Evolutionary conservation across 192 early-diverging fungal genomes (phyloP), one percentile per base, ranked within the genome.

Genomic region (Cladochytrium replicatum): DNA sequence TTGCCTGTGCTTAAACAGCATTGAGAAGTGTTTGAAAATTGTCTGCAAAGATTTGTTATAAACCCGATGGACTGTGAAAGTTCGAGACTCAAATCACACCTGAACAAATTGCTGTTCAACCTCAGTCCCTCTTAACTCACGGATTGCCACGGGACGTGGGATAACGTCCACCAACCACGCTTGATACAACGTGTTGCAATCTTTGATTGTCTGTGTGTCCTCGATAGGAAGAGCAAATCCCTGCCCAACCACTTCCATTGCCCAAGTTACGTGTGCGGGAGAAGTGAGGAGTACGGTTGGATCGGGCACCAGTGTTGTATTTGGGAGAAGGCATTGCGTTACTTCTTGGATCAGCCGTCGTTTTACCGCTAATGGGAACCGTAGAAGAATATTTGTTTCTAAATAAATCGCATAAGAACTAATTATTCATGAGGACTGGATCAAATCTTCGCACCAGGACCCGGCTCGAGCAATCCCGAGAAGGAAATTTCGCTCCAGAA

Each of bases 161-260:
- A 57, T 57, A 2, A 74, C 72, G 27, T 86, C 82, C 50, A 84
- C 65, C 23, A 91, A 66, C 88, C 88, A 91, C 29, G 74, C 67
- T 6, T 70, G 61, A 63, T 89, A 91, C n/a, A 91, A 72, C 32
- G 61, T 71, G 7, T 81, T 68, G 3, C 72, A 74, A 47, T 79
- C 68, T 32, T 71, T 54, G 2, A 86, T 84, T 31, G 85, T 82
- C 4, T 54, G 49, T 41, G 83, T 60, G 40, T 91, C 83, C 32
- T 91, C 84, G 28, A 87, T 63, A 1, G 88, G 86, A 29, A 91
- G 63, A 23, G 67, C 58, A 42, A 91, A 85, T 6, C 86, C 88
- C 58, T 86, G 84, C 0, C 85, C 88, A n/a, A 91, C 57, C 7
- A 88, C 75, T 52, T 86, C 86, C 86, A 91, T 88, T 29, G 75